These are phyloP conservation scores for Pseudogymnoascus sp. DNA, from an alignment of 2,329 filamentous ascomycete species.

Conservation along the genomic window DNA sequence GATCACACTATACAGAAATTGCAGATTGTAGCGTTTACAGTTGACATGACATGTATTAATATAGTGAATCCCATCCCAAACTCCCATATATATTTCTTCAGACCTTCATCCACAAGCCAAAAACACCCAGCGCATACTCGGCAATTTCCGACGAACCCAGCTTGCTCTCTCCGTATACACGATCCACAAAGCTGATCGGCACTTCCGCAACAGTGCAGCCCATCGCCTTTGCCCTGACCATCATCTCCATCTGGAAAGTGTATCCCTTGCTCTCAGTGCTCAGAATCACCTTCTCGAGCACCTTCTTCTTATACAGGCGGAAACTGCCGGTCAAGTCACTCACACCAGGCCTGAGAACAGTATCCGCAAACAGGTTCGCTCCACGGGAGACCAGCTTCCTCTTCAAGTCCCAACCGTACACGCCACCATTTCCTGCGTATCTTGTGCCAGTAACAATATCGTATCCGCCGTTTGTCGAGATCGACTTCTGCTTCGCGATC, in stretches of 20 bases:
- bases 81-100: constrained; percentile 29
- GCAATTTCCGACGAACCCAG: constrained; percentile 92
- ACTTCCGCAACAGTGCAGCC: constrained; percentile 91
- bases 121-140: constrained; percentile 83
- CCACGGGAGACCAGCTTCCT: constrained; percentile 66
- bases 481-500: constrained; percentile 67
- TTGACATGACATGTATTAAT: constrained; percentile 6
- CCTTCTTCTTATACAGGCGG: constrained; percentile 83
- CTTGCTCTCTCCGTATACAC: constrained; percentile 92
- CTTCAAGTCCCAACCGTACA: constrained; percentile 86
- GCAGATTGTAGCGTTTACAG: background rate
- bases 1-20: background rate
- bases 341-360: constrained; percentile 83
- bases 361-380: constrained; percentile 93
- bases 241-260: constrained; percentile 99
- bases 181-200: constrained; percentile 92
- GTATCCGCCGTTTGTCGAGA: constrained; percentile 53
- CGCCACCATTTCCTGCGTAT: constrained; percentile 81
- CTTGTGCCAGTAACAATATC: constrained; percentile 98
- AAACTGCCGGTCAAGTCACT: constrained; percentile 95
- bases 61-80: constrained; percentile 2
- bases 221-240: constrained; percentile 94
- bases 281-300: constrained; percentile 81
- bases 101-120: constrained; percentile 71
- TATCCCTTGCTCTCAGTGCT: constrained; percentile 95